phyloP scores from a whole-genome alignment of 805 yeast genomes.

The Pichia eremophila region DNA sequence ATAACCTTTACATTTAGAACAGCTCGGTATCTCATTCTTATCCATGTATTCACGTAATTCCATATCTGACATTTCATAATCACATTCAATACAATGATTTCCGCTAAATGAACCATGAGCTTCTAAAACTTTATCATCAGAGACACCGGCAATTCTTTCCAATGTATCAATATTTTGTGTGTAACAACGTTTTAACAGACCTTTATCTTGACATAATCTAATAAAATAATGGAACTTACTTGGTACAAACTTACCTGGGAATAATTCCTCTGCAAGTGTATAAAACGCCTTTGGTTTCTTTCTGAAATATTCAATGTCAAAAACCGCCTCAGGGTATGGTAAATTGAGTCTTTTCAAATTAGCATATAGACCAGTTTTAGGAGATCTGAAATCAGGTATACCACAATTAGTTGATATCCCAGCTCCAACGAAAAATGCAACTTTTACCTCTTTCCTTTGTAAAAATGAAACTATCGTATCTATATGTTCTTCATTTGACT shows the following conservation, averaged over 20 bases:
- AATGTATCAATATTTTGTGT: slow-evolving; percentile 92
- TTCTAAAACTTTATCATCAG: slow-evolving; percentile 57
- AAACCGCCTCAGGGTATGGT: slow-evolving; percentile 94
- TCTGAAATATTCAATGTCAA: slow-evolving; percentile 75
- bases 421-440: slow-evolving; percentile 77
- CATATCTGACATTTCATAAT: slow-evolving; percentile 39
- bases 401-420: slow-evolving; percentile 93
- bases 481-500: slow-evolving; percentile 2
- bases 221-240: slow-evolving; percentile 74
- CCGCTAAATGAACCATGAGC: slow-evolving; percentile 93
- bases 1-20: slow-evolving; percentile 59
- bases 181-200: slow-evolving; percentile 57
- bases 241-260: slow-evolving; percentile 82
- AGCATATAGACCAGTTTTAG: slow-evolving; percentile 79
- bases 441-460: slow-evolving; percentile 26
- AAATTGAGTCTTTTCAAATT: slow-evolving; percentile 64
- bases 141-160: slow-evolving; percentile 76
- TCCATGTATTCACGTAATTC: slow-evolving; percentile 31
- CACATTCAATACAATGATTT: slow-evolving; percentile 77
- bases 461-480: slow-evolving; percentile 17
- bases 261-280: slow-evolving; percentile 71
- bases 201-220: slow-evolving; percentile 55
- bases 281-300: slow-evolving; percentile 78
- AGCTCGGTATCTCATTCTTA: slow-evolving; percentile 37
- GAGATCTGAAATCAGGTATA: slow-evolving; percentile 91